Evolutionary conservation across 2,329 filamentous ascomycete genomes (phyloP), one percentile per base, ranked within the genome.

Genomic region (Ophiostoma novo-ulmi): DNA sequence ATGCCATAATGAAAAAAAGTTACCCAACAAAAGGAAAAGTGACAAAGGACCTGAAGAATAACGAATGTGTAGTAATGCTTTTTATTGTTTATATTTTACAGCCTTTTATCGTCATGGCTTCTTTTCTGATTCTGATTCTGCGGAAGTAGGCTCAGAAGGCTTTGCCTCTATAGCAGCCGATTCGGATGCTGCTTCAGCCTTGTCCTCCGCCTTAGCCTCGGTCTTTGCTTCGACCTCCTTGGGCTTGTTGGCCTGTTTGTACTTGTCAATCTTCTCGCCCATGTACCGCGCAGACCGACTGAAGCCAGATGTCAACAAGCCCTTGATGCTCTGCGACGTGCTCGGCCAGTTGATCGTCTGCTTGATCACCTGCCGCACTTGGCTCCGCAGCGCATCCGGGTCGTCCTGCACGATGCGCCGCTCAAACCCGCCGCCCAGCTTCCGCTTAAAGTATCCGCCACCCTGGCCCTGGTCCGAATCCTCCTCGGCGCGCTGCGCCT

Each of bases 291-390:
- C 85, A 6, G 89, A 90, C 76, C 89, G 87, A 7, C 82, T 77
- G 20, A 91, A 78, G 0, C 95, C 96, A 0, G 91, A 89, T 2
- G 93, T 98, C 64, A 97, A 79, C 1, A 91, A 79, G 1, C 93
- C 89, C 81, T 99, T 99, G 73, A 94, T 78, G 70, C 89, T 95
- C 80, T 99, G 94, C 5, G 89, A 89, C 2, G 92, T 93, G 76
- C 93, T 95, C 0, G 95, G 94, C 95, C 95, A 98, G 70, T 88
- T 87, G 75, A 98, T 92, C 0, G 96, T 98, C 78, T 91, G 91
- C 77, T 89, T 90, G 77, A 99, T 94, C 58, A 93, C 91, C 52
- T 85, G 84, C 44, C 89, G 86, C 22, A 98, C 88, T 74, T 90
- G 89, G 36, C 87, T 82, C 61, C 85, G 85, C n/a, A 98, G 82